These are phyloP conservation scores for Thraustochytrium sp. DNA, from an alignment of 352 stramenopile species.

Conservation along the genomic window DNA sequence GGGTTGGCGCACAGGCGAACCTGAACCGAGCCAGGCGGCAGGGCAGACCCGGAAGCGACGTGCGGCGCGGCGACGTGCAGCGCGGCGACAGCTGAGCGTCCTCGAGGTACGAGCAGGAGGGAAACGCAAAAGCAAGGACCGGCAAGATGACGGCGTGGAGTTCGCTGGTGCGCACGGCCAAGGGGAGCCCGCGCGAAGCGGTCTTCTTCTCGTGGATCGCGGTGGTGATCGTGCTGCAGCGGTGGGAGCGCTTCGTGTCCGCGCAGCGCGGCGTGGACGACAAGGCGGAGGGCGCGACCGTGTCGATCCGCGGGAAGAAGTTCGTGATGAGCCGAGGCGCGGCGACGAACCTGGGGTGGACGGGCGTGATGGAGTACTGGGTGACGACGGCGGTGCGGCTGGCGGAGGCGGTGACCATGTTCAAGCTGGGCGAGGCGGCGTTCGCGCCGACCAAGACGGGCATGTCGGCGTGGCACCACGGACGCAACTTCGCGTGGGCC, in stretches of 20 bases:
- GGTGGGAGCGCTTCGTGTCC: neutral
- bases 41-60: too few relatives aligned
- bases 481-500: neutral
- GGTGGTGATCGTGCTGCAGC: neutral
- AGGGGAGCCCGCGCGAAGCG: neutral
- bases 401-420: neutral
- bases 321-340: neutral
- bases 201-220: neutral
- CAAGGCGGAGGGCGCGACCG: neutral
- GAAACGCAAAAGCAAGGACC: too few relatives aligned
- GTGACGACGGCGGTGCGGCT: neutral
- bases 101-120: too few relatives aligned
- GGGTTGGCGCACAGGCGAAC: too few relatives aligned
- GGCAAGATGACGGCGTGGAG: too few relatives aligned
- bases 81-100: too few relatives aligned
- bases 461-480: neutral
- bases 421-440: neutral
- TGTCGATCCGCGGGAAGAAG: slow-evolving; percentile 4
- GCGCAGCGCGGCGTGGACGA: neutral
- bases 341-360: neutral
- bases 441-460: neutral
- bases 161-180: neutral
- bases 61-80: too few relatives aligned
- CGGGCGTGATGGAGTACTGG: slow-evolving; percentile 9
- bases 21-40: too few relatives aligned